A percentile compares a stretch with the other conserved stretches of the same genome.
Evolutionary conservation across 2,329 filamentous ascomycete species (phyloP).

Genomic region (Trichoderma atrobrunneum): DNA sequence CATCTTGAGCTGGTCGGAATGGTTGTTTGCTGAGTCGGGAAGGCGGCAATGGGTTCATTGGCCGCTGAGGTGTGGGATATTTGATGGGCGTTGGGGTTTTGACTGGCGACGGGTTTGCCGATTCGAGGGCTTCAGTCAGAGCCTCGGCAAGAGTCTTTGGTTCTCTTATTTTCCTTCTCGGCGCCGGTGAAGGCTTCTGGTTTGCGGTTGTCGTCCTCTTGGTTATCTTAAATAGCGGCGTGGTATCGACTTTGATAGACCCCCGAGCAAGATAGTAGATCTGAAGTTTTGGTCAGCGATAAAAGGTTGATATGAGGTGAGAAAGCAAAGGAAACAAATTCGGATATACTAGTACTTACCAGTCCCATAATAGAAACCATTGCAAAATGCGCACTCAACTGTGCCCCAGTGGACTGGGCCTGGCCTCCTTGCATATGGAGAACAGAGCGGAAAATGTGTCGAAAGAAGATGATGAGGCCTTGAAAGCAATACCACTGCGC

Average conservation of each 20-base stretch:
- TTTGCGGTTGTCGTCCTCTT: constrained; percentile 27
- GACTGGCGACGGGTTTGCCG: constrained; percentile 21
- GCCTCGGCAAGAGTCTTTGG: constrained; percentile 45
- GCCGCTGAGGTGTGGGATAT: constrained; percentile 1
- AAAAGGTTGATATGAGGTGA: not conserved
- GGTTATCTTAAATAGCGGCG: constrained; percentile 47
- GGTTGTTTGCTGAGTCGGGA: not conserved
- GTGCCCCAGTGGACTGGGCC: constrained; percentile 39
- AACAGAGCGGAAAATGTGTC: constrained; percentile 48
- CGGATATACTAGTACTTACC: constrained; percentile 39
- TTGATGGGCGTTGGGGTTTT: constrained; percentile 20
- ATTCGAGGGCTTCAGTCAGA: constrained; percentile 35
- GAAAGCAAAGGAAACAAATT: not conserved
- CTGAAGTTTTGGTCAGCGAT: constrained; percentile 33
- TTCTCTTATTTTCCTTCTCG: constrained; percentile 29
- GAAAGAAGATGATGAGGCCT: constrained; percentile 53
- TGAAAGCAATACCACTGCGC: constrained; percentile 67
- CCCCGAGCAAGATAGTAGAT: constrained; percentile 44
- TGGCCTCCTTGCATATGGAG: constrained; percentile 40
- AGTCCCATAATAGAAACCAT: constrained; percentile 52
- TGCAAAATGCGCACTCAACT: constrained; percentile 53
- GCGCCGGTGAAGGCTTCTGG: constrained; percentile 25
- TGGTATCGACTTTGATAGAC: constrained; percentile 55
- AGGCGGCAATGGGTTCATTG: constrained; percentile 2
- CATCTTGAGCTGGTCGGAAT: not conserved